Conservation (phyloP, 1,139 yeast species). For the Lodderomyces orthopsilosis region DNA sequence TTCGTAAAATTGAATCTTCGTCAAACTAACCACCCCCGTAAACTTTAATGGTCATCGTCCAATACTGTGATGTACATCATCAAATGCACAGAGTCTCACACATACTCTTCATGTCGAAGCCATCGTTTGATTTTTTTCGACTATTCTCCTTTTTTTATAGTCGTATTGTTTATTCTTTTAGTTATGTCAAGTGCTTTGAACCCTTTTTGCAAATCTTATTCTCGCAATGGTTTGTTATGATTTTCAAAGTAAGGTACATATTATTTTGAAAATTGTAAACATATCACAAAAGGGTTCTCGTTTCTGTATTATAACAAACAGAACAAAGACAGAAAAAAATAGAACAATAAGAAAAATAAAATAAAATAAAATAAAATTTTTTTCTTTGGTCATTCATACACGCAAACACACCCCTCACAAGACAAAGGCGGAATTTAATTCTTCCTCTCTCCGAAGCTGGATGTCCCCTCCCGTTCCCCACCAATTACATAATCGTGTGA, state of each 20-base stretch:
- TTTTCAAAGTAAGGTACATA: not conserved
- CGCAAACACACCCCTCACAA: not conserved
- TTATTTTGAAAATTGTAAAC: not conserved
- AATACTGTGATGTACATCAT: not conserved
- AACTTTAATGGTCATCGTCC: not conserved
- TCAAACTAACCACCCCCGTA: not conserved
- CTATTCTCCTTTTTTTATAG: no score
- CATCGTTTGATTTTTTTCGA: not conserved
- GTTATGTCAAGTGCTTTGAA: no score
- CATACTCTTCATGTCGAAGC: not conserved
- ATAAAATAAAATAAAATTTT: not conserved
- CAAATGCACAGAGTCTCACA: not conserved
- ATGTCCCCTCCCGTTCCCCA: not conserved
- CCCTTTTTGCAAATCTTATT: not conserved
- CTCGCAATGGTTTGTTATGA: not conserved
- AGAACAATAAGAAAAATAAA: not conserved
- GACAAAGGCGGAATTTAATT: not conserved
- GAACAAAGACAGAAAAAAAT: not conserved
- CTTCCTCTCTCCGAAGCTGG: not conserved
- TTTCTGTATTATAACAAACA: not conserved
- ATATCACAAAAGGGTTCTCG: not conserved
- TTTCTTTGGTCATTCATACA: not conserved
- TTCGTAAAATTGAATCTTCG: not conserved
- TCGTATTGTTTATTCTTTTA: no score
- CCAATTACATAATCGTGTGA: not conserved